Percentiles rank a stretch among this genome's conserved stretches.
Evolutionary conservation across 192 early-diverging fungal genomes (phyloP).

Genomic region (Diversispora epigaea): DNA sequence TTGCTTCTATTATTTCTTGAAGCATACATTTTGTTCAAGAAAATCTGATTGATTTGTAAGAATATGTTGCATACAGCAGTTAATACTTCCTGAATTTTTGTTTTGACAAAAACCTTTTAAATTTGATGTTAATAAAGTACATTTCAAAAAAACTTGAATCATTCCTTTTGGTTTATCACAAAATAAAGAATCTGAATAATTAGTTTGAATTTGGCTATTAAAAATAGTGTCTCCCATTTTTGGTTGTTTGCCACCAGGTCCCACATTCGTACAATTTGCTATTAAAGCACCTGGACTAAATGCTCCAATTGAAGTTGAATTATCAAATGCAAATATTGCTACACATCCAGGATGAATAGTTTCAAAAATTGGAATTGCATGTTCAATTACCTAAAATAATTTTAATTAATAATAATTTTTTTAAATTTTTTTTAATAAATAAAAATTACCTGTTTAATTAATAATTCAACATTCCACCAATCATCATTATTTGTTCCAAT

Average conservation of each 20-base stretch:
- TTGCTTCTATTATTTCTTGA: conserved; percentile 28
- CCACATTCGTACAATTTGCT: conserved; percentile 25
- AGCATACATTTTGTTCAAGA: neutral
- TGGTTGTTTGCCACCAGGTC: conserved; percentile 18
- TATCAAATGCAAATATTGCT: conserved; percentile 38
- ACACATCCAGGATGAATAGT: neutral
- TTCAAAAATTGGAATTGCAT: conserved; percentile 32
- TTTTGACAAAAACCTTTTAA: neutral
- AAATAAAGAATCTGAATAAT: conserved; percentile 29
- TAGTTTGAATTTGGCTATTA: neutral
- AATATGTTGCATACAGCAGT: conserved; percentile 31
- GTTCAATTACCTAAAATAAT: too few species aligned
- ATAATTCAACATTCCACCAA: conserved; percentile 23
- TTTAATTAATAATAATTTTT: too few species aligned
- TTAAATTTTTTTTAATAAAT: too few species aligned
- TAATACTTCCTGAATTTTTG: neutral
- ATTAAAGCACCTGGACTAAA: conserved; percentile 21
- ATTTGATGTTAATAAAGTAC: neutral
- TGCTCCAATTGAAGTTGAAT: conserved; percentile 7
- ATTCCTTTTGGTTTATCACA: conserved; percentile 30
- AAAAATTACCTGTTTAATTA: conserved; percentile 31
- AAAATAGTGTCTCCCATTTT: conserved; percentile 18
- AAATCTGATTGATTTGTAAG: conserved; percentile 31
- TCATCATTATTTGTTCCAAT: conserved; percentile 32
- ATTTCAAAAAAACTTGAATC: conserved; percentile 20